Conservation (phyloP, 2,329 filamentous ascomycete genomes). For the Neonectria faginata region DNA sequence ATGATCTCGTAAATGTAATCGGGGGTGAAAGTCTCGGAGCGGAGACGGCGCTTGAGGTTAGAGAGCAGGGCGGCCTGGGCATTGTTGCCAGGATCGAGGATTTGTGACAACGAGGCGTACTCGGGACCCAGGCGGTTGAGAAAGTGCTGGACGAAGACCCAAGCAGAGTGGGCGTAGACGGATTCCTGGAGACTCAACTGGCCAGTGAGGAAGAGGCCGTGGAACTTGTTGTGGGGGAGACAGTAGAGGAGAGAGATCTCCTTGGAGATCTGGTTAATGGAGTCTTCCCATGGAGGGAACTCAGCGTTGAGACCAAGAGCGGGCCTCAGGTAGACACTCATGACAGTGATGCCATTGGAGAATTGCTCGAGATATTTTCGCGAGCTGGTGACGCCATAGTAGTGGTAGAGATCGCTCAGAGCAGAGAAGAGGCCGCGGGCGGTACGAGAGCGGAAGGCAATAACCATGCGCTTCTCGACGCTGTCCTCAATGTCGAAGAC, state of each 20-base stretch:
- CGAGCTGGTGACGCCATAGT: conserved; percentile 96
- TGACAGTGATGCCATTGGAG: conserved; percentile 96
- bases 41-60: conserved; percentile 94
- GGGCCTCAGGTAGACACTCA: conserved; percentile 92
- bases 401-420: conserved; percentile 95
- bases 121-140: conserved; percentile 93
- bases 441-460: conserved; percentile 94
- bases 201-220: conserved; percentile 86
- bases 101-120: conserved; percentile 86
- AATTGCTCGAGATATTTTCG: conserved; percentile 99
- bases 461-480: conserved; percentile 91
- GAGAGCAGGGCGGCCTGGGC: conserved; percentile 87
- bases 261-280: conserved; percentile 99
- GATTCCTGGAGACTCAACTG: conserved; percentile 94
- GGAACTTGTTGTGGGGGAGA: conserved; percentile 96
- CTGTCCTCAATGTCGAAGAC: conserved; percentile 95
- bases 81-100: conserved; percentile 84
- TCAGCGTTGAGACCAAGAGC: conserved; percentile 68
- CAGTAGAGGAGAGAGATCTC: conserved; percentile 98
- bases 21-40: conserved; percentile 96
- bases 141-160: conserved; percentile 98
- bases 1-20: conserved; percentile 99
- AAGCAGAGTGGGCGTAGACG: conserved; percentile 96
- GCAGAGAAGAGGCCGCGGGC: conserved; percentile 95
- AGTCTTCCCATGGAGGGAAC: conserved; percentile 86